Conservation (phyloP, 1,284 basidiomycete species). For the Leucoagaricus sp. region DNA sequence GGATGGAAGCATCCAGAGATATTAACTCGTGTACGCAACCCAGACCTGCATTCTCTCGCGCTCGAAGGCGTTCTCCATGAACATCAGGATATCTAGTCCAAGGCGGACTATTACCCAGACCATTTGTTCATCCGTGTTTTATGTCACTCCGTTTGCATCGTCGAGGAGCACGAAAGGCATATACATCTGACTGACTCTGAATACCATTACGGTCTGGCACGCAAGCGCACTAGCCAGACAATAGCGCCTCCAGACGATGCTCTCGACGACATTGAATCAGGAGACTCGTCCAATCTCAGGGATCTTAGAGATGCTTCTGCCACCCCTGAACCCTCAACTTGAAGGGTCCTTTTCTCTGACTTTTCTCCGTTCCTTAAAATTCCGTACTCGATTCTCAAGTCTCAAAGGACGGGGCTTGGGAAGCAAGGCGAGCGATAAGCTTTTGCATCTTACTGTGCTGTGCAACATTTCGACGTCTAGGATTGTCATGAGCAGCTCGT, state of each 20-base stretch:
- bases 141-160: conserved; percentile 46
- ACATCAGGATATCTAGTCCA: conserved; percentile 59
- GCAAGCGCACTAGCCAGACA: neutral
- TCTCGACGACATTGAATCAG: neutral
- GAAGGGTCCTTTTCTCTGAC: neutral
- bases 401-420: conserved; percentile 25
- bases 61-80: conserved; percentile 70
- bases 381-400: conserved; percentile 22
- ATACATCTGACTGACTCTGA: conserved; percentile 8
- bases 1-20: too few relatives aligned
- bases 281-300: neutral
- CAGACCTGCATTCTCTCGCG: conserved; percentile 69
- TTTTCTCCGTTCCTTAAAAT: neutral
- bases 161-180: conserved; percentile 26
- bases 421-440: conserved; percentile 19
- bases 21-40: neutral
- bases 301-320: neutral
- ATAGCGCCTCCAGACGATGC: conserved; percentile 1
- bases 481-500: conserved; percentile 33
- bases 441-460: neutral
- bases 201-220: neutral
- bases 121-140: conserved; percentile 72
- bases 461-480: neutral
- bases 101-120: conserved; percentile 67
- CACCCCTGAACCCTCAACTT: neutral